Evolutionary conservation across 2,329 filamentous ascomycete species (phyloP).

Genomic region (Xylaria sp.): DNA sequence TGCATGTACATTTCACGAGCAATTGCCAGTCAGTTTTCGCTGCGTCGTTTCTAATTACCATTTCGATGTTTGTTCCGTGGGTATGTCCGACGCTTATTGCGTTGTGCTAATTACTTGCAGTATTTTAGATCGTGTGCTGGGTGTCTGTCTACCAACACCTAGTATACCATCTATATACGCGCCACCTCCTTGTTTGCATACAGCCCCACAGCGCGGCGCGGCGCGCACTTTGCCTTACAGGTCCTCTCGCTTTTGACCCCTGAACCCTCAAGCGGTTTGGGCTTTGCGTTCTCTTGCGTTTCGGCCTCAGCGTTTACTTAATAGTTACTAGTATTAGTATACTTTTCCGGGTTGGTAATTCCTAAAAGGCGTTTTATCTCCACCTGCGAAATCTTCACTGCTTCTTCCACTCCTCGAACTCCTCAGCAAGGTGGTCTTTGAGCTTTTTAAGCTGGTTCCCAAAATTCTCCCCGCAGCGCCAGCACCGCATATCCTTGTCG

Average conservation of each 20-base stretch:
- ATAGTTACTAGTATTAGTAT: neutral
- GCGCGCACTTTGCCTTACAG: neutral
- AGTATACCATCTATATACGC: neutral
- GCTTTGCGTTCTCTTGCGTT: neutral
- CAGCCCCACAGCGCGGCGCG: constrained; percentile 15
- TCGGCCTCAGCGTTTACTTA: neutral
- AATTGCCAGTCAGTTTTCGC: neutral
- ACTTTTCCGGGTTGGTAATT: neutral
- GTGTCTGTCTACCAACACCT: neutral
- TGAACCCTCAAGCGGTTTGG: neutral
- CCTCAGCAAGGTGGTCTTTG: constrained; percentile 65
- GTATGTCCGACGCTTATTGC: neutral
- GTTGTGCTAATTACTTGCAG: neutral
- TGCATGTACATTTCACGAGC: constrained; percentile 14
- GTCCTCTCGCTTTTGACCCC: neutral
- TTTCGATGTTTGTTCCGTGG: neutral
- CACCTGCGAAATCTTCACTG: constrained; percentile 56
- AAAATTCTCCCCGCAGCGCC: constrained; percentile 80
- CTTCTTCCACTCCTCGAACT: constrained; percentile 77
- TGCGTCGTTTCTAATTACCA: neutral
- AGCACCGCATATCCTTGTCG: constrained; percentile 73
- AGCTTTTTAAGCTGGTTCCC: constrained; percentile 69
- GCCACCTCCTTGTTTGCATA: neutral
- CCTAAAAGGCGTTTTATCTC: too few species aligned
- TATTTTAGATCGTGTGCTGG: neutral